Conservation (phyloP, 179 eudicot genomes). For the Corrigiola litoralis region DNA sequence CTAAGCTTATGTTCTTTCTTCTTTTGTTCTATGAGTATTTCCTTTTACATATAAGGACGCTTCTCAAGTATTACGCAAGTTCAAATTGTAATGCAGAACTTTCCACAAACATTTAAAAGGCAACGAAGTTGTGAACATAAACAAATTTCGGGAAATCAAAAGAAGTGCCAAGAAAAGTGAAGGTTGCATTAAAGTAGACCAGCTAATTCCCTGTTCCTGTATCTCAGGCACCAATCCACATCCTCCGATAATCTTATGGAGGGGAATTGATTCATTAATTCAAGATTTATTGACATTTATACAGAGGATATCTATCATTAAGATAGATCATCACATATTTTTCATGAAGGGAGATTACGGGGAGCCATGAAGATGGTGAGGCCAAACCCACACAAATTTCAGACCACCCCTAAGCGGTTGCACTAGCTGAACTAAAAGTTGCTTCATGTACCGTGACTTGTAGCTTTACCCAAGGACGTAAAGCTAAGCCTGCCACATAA, state of each 20-base stretch:
- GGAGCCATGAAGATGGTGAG: slow-evolving; percentile 6
- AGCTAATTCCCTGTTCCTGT: no score
- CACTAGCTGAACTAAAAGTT: neutral
- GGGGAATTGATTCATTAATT: slow-evolving; percentile 3
- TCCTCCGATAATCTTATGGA: slow-evolving; percentile 17
- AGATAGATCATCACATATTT: neutral
- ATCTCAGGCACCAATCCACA: slow-evolving; percentile 7
- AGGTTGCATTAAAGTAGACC: neutral
- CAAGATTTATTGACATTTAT: slow-evolving; percentile 28
- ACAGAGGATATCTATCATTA: slow-evolving; percentile 15
- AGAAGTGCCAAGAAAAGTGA: neutral
- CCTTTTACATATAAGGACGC: no score
- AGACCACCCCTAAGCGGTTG: neutral
- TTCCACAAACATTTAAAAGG: no score
- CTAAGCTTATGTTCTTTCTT: no score
- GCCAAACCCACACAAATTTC: neutral
- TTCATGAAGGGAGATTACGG: neutral
- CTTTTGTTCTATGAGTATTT: no score
- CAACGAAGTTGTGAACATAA: neutral
- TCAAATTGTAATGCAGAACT: no score
- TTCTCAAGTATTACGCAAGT: no score
- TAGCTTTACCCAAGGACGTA: slow-evolving; percentile 54
- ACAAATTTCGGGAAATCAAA: neutral
- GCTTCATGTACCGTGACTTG: slow-evolving; percentile 24
- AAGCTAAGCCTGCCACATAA: slow-evolving; percentile 47